Base-by-base conservation (phyloP, 2,329 filamentous ascomycete species). In the Epichloe baconii region DNA sequence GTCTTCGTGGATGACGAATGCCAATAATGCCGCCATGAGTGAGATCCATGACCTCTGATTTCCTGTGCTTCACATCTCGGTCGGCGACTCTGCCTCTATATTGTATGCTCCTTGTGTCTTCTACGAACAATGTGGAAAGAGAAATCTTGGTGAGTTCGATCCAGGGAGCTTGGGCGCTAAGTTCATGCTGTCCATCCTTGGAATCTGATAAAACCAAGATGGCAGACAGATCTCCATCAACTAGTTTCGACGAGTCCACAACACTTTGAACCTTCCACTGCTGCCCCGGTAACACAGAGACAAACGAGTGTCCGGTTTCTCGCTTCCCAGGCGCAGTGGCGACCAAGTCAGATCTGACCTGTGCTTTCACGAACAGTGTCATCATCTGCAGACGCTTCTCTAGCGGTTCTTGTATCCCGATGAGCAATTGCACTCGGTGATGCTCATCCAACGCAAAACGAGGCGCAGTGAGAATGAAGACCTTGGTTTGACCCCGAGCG, bases 131-230 rank as follows among this genome's bases (percentile, higher is more conserved):
- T 31, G 74, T 58, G 2, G 85, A 82, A 2, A 88, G 66, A 0
- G 75, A 70, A n/a, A 89, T 68, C 43, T 80, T 80, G n/a, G 82
- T 79, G 12, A 85, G 72, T 49, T 77, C 76, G 52, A 83, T 82
- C 86, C 86, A 90, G 0, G 85, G 85, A 5, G 84, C 84, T 64
- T 89, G 85, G 10, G 87, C 69, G 56, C 82, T 86, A 15, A 91
- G 66, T 59, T 85, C 80, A 45, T 79, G 77, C 34, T 76, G 75
- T 1, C 83, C 83, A 56, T 80, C 72, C 48, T 76, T 74, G 23
- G 80, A 78, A 57, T 83, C 78, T 3, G 82, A 85, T 14, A 91
- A 68, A 26, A 86, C 80, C 3, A 89, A 68, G 48, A 90, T 83
- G 56, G 82, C 80, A 35, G 82, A 80, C 50, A 85, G 72, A 26